Conservation (phyloP, 768 basidiomycete genomes). For the Hortiboletus flavorubellus region DNA sequence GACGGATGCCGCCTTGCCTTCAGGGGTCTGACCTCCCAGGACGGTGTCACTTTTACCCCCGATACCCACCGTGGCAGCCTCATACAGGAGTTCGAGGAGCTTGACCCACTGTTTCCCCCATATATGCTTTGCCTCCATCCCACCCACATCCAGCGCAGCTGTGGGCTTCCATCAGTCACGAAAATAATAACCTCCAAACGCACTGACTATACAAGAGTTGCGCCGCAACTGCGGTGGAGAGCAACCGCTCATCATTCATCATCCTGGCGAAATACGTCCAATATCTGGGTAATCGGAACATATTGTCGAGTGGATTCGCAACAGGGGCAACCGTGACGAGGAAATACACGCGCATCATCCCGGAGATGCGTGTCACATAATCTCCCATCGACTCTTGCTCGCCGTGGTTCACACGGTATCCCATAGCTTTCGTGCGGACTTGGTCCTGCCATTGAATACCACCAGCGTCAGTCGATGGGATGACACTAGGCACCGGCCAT, state of each 20-base stretch:
- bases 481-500: constrained; percentile 73
- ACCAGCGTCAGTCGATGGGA: constrained; percentile 53
- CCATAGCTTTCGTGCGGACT: constrained; percentile 40
- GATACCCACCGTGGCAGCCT: constrained; percentile 56
- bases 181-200: neutral
- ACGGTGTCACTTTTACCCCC: constrained; percentile 32
- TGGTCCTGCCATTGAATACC: constrained; percentile 42
- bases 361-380: constrained; percentile 64
- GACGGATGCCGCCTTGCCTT: constrained; percentile 61
- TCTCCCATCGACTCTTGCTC: constrained; percentile 57
- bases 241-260: constrained; percentile 45
- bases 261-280: constrained; percentile 76
- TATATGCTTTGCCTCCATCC: constrained; percentile 51
- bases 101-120: constrained; percentile 85
- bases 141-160: constrained; percentile 75
- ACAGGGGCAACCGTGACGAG: constrained; percentile 49
- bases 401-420: constrained; percentile 44
- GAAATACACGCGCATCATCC: constrained; percentile 87
- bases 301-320: constrained; percentile 37
- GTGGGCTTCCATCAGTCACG: constrained; percentile 12
- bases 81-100: constrained; percentile 61
- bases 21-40: constrained; percentile 59
- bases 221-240: constrained; percentile 58
- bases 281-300: constrained; percentile 60
- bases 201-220: constrained; percentile 61